These are phyloP conservation scores for Leccinum fibrillosum DNA, from an alignment of 768 basidiomycete genomes.

Conservation along the genomic window DNA sequence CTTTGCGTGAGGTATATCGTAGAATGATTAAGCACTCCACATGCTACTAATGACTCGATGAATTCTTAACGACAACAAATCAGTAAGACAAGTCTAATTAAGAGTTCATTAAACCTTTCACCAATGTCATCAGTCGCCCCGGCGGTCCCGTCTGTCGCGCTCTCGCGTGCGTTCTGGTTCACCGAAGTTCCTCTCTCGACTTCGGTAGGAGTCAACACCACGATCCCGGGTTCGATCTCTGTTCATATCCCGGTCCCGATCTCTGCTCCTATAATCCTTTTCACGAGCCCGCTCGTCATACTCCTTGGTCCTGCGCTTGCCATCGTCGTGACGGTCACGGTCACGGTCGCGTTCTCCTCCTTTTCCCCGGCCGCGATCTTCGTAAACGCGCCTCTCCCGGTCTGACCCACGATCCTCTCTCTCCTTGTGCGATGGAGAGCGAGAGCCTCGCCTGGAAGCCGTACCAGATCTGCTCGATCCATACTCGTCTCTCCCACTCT, in stretches of 20 bases:
- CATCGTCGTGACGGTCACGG: conserved; percentile 12
- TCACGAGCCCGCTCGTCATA: conserved; percentile 15
- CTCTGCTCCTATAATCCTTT: conserved; percentile 10
- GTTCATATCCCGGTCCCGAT: conserved; percentile 23
- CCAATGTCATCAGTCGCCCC: conserved; percentile 5
- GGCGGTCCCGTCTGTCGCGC: conserved; percentile 15
- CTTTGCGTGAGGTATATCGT: background rate
- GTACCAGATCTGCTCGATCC: conserved; percentile 35
- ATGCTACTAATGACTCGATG: background rate
- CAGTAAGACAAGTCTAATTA: background rate
- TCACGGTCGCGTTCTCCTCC: conserved; percentile 7
- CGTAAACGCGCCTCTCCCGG: conserved; percentile 9
- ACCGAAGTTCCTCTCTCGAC: conserved; percentile 15
- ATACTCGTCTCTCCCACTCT: conserved; percentile 37
- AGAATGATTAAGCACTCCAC: background rate
- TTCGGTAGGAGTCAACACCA: conserved; percentile 29
- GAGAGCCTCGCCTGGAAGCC: conserved; percentile 48
- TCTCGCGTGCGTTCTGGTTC: conserved; percentile 18
- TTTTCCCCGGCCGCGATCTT: conserved; percentile 14
- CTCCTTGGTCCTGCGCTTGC: conserved; percentile 9
- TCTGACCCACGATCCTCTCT: conserved; percentile 6
- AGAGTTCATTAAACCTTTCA: background rate
- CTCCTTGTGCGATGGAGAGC: conserved; percentile 40
- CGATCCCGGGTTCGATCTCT: conserved; percentile 25
- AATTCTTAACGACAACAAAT: background rate